Evolutionary conservation across 2,329 filamentous ascomycete genomes (phyloP).

Genomic region (Claviceps fusiformis): DNA sequence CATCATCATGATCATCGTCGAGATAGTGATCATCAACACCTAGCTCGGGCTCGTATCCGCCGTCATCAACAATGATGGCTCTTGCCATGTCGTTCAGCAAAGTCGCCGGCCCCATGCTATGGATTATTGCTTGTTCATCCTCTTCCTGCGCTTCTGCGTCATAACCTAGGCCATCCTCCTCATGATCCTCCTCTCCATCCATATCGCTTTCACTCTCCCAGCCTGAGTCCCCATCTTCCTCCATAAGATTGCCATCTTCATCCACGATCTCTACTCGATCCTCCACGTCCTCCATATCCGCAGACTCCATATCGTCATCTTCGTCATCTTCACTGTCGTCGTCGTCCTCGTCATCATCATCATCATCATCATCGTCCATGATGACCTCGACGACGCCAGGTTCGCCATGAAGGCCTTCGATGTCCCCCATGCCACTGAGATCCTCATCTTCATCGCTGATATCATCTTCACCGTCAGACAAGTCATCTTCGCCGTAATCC

Average conservation of each 20-base stretch:
- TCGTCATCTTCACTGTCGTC: constrained; percentile 46
- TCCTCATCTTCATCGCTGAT: constrained; percentile 85
- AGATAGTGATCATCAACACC: constrained; percentile 39
- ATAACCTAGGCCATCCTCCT: constrained; percentile 39
- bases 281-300: constrained; percentile 38
- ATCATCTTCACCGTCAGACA: constrained; percentile 70
- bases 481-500: constrained; percentile 74
- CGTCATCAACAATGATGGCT: constrained; percentile 39
- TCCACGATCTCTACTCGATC: constrained; percentile 46
- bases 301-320: constrained; percentile 30
- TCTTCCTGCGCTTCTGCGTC: constrained; percentile 43
- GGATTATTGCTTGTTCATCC: constrained; percentile 36
- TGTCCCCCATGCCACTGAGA: constrained; percentile 68
- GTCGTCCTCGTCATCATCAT: constrained; percentile 42
- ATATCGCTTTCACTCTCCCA: constrained; percentile 49
- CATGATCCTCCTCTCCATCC: constrained; percentile 40
- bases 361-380: constrained; percentile 57
- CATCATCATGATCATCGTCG: constrained; percentile 47
- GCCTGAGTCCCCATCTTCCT: constrained; percentile 45
- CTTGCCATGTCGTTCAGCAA: constrained; percentile 41
- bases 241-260: constrained; percentile 45
- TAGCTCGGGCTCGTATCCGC: constrained; percentile 38
- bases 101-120: constrained; percentile 28
- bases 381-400: constrained; percentile 59
- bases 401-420: constrained; percentile 59